Base-by-base conservation (phyloP, 2,329 filamentous ascomycete species). In the Pestalotiopsis sp. region DNA sequence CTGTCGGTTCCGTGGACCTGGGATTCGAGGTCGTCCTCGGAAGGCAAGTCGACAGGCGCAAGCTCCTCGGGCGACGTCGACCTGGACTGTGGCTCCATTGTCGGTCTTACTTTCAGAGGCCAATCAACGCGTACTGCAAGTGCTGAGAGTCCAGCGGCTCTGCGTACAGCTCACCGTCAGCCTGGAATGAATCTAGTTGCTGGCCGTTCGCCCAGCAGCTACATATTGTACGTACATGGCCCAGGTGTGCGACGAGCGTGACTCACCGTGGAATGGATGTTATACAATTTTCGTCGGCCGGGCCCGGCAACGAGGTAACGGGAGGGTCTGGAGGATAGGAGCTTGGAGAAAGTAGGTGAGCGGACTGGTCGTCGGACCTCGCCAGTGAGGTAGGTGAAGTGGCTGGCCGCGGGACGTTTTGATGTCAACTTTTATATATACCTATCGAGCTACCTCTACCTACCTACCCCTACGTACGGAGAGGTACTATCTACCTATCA, bases 21-120 rank as follows among this genome's bases (percentile, higher is more conserved):
- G 67, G 71, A 72, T n/a, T 71, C 72, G 60, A 76, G 73, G 58
- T 80, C 80, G 52, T 78, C 80, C 66, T 83, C 81, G 39, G 79
- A 80, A 60, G 82, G 80, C 41, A 74, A 75, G 52, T 77, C 73
- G 60, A 77, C 72, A 9, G 74, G 74, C 59, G 76, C 73, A 41
- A 75, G 67, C 59, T 76, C 69, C 64, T 73, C 77, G 64, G 80
- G 78, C 67, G 81, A 81, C 41, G 77, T 77, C 69, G 80, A 79
- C 71, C 74, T 76, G 39, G 77, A 78, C 56, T 75, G 73, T 38
- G 76, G 73, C 65, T 77, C 77, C 68, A 64, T 63, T 49, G 62
- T 58, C 25, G 31, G 20, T 45, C 14, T 38, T 38, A 6, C 13
- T 64, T 9, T 49, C 62, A 20, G 2, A 17, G 14, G 27, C 25